Percentiles rank a stretch among this genome's conserved stretches.
phyloP scores from a whole-genome alignment of 441 rosid species.

The Euphorbia celastroides region DNA sequence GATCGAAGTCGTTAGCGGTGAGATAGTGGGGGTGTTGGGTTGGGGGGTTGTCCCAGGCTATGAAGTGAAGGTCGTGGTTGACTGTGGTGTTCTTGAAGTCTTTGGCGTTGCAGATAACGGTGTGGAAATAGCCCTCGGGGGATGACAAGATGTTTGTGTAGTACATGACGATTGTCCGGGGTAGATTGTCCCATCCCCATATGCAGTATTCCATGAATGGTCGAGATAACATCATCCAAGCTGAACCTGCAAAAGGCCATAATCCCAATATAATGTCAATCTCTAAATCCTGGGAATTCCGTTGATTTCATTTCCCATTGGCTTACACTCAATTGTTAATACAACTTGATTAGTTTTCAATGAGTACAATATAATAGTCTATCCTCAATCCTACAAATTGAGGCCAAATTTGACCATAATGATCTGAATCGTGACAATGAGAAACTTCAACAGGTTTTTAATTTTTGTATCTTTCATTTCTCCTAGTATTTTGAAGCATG shows the following conservation, averaged over 20 bases:
- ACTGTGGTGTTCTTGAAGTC: constrained; percentile 62
- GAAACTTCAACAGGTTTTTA: no score
- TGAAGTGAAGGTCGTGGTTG: constrained; percentile 84
- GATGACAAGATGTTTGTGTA: constrained; percentile 79
- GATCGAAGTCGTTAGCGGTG: constrained; percentile 42
- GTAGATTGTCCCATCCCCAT: constrained; percentile 87
- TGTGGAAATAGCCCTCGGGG: constrained; percentile 84
- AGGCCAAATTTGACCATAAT: no score
- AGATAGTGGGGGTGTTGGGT: constrained; percentile 82
- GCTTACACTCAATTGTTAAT: no score
- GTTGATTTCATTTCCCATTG: no score
- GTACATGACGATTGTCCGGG: constrained; percentile 70
- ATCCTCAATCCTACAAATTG: no score
- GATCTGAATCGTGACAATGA: no score
- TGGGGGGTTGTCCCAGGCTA: constrained; percentile 85
- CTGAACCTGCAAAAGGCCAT: constrained; percentile 56
- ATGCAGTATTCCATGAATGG: constrained; percentile 63
- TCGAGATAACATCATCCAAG: constrained; percentile 84
- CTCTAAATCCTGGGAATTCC: no score
- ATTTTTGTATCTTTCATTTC: no score
- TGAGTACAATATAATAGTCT: no score
- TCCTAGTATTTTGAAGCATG: no score
- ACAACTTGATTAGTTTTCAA: no score
- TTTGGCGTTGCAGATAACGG: constrained; percentile 67
- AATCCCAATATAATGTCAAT: no score